A percentile compares a stretch with the other conserved stretches of the same genome.
These are phyloP conservation scores for Malassezia psittaci DNA, from an alignment of 1,284 basidiomycete species.

Conservation along the genomic window DNA sequence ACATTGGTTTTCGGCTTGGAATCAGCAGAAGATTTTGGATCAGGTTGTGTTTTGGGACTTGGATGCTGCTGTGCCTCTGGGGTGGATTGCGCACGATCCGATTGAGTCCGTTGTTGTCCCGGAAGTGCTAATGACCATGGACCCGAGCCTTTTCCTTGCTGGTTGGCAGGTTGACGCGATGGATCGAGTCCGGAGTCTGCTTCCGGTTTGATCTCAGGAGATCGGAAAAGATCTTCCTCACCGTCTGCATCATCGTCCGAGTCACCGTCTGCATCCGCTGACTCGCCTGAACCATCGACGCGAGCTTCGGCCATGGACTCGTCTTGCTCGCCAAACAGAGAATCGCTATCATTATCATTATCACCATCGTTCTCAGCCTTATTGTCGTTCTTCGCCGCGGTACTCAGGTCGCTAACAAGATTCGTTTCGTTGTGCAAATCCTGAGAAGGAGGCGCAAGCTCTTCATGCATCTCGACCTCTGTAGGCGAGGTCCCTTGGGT, in stretches of 20 bases:
- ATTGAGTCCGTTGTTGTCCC: not conserved
- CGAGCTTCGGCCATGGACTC: constrained; percentile 11
- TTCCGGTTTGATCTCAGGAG: not conserved
- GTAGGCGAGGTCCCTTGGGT: constrained; percentile 1
- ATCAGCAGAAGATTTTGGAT: not conserved
- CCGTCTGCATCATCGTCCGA: constrained; percentile 16
- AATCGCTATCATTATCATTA: constrained; percentile 28
- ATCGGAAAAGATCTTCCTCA: not conserved
- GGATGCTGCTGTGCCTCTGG: constrained; percentile 1
- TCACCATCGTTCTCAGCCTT: constrained; percentile 26
- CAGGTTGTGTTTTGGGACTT: not conserved
- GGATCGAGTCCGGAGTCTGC: not conserved
- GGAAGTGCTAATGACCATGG: not conserved
- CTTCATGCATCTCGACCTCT: constrained; percentile 34
- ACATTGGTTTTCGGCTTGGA: constrained; percentile 8
- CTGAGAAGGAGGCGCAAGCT: constrained; percentile 23
- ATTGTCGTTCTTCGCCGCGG: constrained; percentile 26
- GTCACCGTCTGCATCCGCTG: constrained; percentile 16
- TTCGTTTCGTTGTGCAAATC: constrained; percentile 11
- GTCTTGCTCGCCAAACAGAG: constrained; percentile 20
- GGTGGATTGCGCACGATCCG: no score
- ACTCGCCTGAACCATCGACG: constrained; percentile 11
- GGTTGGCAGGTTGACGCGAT: not conserved
- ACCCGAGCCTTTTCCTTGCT: not conserved
- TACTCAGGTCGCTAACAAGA: no score